phyloP scores from a whole-genome alignment of 192 early-diverging fungal genomes.

The Helicostylum pulchrum region DNA sequence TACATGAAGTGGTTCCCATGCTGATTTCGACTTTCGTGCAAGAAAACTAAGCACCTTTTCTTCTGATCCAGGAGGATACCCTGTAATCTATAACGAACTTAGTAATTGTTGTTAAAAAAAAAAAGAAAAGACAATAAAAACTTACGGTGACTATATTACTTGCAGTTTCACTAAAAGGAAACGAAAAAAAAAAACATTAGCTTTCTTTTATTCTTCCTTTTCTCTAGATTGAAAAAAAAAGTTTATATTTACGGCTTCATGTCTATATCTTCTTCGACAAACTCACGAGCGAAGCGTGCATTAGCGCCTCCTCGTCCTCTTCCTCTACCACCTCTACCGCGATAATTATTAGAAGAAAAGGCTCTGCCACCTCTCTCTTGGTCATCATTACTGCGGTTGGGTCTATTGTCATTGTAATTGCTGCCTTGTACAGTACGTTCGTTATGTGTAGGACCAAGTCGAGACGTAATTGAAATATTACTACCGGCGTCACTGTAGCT shows the following conservation, averaged over 20 bases:
- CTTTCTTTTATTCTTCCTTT: background rate
- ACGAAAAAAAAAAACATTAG: background rate
- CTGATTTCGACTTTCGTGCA: slow-evolving; percentile 18
- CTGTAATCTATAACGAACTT: slow-evolving; percentile 13
- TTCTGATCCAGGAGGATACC: slow-evolving; percentile 23
- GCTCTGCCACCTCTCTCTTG: slow-evolving; percentile 6
- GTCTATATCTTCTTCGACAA: slow-evolving; percentile 24
- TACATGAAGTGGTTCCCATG: slow-evolving; percentile 29
- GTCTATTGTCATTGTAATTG: background rate
- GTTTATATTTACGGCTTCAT: slow-evolving; percentile 15
- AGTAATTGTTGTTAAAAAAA: background rate
- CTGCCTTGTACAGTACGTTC: background rate
- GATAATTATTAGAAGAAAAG: background rate
- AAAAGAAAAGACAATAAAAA: background rate
- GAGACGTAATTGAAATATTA: slow-evolving; percentile 14
- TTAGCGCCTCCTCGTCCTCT: background rate
- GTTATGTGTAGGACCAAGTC: slow-evolving; percentile 14
- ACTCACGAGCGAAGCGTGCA: slow-evolving; percentile 11
- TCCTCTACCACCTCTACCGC: slow-evolving; percentile 21
- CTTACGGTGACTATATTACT: slow-evolving; percentile 16
- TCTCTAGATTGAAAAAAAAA: background rate
- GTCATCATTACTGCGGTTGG: background rate
- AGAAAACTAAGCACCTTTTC: slow-evolving; percentile 19
- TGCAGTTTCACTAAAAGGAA: background rate
- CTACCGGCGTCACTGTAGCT: background rate